phyloP scores from a whole-genome alignment of 345 rosid species.

The Ceriops tagal region DNA sequence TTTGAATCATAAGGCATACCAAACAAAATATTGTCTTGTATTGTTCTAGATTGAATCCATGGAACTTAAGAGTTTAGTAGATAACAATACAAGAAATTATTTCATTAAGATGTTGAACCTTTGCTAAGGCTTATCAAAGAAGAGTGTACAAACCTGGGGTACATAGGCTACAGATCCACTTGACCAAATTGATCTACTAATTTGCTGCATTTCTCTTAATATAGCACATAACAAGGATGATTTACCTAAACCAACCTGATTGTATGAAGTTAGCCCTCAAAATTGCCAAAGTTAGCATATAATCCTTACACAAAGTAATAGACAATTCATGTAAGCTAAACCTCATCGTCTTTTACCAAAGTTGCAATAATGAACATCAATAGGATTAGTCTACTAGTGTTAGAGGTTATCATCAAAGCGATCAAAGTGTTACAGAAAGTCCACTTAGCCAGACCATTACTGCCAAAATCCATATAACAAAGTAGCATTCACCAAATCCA shows the following conservation, averaged over 20 bases:
- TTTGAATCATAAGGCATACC: slow-evolving; percentile 57
- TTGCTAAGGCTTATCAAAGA: slow-evolving; percentile 13
- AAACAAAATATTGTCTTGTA: slow-evolving; percentile 70
- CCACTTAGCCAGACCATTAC: too few species aligned
- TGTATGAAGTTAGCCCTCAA: slow-evolving; percentile 15
- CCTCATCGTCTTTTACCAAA: too few species aligned
- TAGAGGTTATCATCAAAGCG: too few species aligned
- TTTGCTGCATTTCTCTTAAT: slow-evolving; percentile 62
- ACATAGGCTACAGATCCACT: slow-evolving; percentile 71
- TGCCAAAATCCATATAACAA: too few species aligned
- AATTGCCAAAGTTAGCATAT: background rate
- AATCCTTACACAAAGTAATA: background rate
- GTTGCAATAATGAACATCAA: too few species aligned
- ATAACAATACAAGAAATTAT: slow-evolving; percentile 17
- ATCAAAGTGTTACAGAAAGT: too few species aligned
- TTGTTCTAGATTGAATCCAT: slow-evolving; percentile 87
- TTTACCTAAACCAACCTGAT: slow-evolving; percentile 96
- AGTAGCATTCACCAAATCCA: too few species aligned
- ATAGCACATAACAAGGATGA: slow-evolving; percentile 77
- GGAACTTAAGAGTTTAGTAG: slow-evolving; percentile 57
- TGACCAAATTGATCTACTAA: slow-evolving; percentile 55
- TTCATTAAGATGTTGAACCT: slow-evolving; percentile 14
- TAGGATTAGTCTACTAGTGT: too few species aligned
- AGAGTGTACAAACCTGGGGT: slow-evolving; percentile 64
- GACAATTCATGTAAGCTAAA: background rate